These are phyloP conservation scores for Chrysoporthe puriensis DNA, from an alignment of 2,329 filamentous ascomycete species.

Conservation along the genomic window DNA sequence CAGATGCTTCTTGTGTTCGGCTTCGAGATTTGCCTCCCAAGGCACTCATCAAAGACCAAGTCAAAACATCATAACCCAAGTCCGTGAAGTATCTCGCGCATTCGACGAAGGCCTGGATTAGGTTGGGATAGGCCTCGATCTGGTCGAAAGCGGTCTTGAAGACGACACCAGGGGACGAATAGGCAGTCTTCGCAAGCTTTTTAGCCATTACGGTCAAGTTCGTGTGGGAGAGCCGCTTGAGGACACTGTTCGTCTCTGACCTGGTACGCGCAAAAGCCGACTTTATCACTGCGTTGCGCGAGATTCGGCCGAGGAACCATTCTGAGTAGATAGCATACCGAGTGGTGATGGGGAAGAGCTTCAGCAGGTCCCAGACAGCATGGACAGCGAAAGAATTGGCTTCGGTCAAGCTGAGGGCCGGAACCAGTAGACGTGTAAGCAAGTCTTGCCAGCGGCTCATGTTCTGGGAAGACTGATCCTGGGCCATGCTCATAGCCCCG, in stretches of 20 bases:
- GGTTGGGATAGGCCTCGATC: constrained; percentile 91
- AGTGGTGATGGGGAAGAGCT: constrained; percentile 73
- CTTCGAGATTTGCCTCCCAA: constrained; percentile 64
- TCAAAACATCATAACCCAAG: constrained; percentile 88
- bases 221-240: constrained; percentile 87
- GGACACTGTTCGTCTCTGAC: constrained; percentile 78
- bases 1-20: constrained; percentile 64
- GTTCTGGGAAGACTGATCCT: constrained; percentile 74
- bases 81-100: constrained; percentile 93
- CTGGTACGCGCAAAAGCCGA: constrained; percentile 76
- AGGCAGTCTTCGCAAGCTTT: constrained; percentile 87
- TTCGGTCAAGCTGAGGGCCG: constrained; percentile 83
- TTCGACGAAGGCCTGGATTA: constrained; percentile 93
- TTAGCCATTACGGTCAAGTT: constrained; percentile 87
- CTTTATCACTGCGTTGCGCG: constrained; percentile 76
- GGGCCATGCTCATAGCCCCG: constrained; percentile 72
- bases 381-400: constrained; percentile 83
- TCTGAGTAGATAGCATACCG: constrained; percentile 91
- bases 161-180: constrained; percentile 86
- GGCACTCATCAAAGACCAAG: constrained; percentile 86
- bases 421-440: constrained; percentile 81
- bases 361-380: constrained; percentile 83
- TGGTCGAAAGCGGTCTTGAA: constrained; percentile 88
- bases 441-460: constrained; percentile 81
- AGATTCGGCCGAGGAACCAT: constrained; percentile 83